Conservation (phyloP, 371 early-diverging fungal genomes). For the Mortierella polycephala region DNA sequence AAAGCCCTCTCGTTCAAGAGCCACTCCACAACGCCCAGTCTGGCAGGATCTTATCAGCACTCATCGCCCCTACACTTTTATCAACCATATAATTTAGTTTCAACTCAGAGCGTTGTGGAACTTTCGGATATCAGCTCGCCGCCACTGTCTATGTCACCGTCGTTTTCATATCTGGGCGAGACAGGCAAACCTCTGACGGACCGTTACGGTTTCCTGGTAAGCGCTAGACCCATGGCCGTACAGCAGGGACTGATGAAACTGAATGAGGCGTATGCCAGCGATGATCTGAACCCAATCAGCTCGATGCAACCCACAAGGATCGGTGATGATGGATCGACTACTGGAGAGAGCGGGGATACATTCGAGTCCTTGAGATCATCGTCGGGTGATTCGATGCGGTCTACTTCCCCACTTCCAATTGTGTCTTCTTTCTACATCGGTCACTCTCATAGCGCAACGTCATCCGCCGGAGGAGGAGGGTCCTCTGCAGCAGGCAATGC, state of each 20-base stretch:
- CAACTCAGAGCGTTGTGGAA: constrained; percentile 41
- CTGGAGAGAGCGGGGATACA: constrained; percentile 1
- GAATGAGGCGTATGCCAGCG: constrained; percentile 36
- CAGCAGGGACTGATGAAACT: constrained; percentile 48
- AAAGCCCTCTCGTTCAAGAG: constrained; percentile 35
- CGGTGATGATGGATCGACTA: too few species aligned
- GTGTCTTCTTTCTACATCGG: constrained; percentile 28
- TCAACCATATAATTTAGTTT: constrained; percentile 7
- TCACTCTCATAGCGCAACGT: constrained; percentile 2
- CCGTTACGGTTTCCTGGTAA: constrained; percentile 47
- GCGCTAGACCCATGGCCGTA: constrained; percentile 49
- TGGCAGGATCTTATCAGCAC: constrained; percentile 30
- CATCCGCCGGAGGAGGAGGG: constrained; percentile 1
- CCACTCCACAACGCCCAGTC: constrained; percentile 17
- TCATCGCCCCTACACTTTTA: constrained; percentile 25
- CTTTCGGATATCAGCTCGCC: constrained; percentile 45
- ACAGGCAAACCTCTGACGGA: constrained; percentile 43
- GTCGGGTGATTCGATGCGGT: constrained; percentile 20
- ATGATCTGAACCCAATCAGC: constrained; percentile 26
- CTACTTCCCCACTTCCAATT: constrained; percentile 18
- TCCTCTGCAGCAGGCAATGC: constrained; percentile 18
- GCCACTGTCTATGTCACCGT: constrained; percentile 29
- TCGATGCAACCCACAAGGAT: neutral
- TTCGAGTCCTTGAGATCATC: constrained; percentile 25
- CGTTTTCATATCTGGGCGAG: constrained; percentile 25